A percentile compares a stretch with the other conserved stretches of the same genome.
phyloP scores from a whole-genome alignment of 352 stramenopile species.

The Pythium volutum region DNA sequence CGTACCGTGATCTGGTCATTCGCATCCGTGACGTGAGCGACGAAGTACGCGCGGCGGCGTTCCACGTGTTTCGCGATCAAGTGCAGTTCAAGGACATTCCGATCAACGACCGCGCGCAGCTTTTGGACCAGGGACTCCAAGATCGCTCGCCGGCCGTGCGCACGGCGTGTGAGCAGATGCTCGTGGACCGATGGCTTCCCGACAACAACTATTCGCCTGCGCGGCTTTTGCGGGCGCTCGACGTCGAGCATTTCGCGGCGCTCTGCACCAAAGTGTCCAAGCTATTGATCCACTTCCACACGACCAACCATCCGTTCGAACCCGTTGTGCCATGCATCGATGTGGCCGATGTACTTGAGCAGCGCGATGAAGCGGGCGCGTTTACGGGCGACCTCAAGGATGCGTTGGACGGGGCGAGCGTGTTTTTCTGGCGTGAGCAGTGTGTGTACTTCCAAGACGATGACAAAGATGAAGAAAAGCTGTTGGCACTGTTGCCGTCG shows the following conservation, averaged over 20 bases:
- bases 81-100: conserved; percentile 53
- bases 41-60: conserved; percentile 60
- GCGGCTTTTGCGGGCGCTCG: conserved; percentile 50
- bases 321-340: conserved; percentile 7
- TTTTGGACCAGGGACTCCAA: conserved; percentile 73
- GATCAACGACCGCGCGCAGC: conserved; percentile 60
- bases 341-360: conserved; percentile 9
- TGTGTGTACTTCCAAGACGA: conserved; percentile 71
- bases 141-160: conserved; percentile 53
- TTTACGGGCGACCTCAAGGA: conserved; percentile 16
- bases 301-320: conserved; percentile 14
- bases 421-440: conserved; percentile 83
- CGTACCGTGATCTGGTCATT: conserved; percentile 57
- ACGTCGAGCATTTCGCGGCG: conserved; percentile 57
- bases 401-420: conserved; percentile 31
- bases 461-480: conserved; percentile 52
- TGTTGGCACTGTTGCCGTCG: conserved; percentile 48
- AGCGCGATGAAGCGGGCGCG: conserved; percentile 29
- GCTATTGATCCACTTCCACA: conserved; percentile 42
- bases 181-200: conserved; percentile 65
- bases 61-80: conserved; percentile 45
- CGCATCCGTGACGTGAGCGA: conserved; percentile 73
- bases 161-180: conserved; percentile 63
- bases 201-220: conserved; percentile 50
- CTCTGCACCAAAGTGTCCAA: conserved; percentile 50